These are phyloP conservation scores for Phaseolus lunatus DNA, from an alignment of 306 rosid genomes.

Conservation along the genomic window DNA sequence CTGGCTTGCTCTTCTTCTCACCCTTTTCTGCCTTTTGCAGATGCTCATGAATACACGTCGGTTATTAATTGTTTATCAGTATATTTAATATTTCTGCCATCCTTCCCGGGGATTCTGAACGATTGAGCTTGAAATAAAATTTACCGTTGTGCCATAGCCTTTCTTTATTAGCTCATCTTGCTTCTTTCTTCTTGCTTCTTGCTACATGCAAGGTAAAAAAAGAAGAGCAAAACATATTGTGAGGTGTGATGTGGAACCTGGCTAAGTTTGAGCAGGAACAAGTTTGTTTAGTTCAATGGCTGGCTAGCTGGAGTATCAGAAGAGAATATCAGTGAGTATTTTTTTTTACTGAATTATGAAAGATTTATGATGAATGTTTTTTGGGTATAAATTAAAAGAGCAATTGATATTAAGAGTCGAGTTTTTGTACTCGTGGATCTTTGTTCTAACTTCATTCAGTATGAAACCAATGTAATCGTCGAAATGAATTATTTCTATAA, in stretches of 20 bases:
- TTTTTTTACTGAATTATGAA: neutral
- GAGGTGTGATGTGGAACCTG: neutral
- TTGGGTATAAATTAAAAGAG: neutral
- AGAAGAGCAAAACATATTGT: neutral
- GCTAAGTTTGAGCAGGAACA: neutral
- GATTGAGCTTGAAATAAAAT: slow-evolving; percentile 52
- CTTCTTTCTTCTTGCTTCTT: slow-evolving; percentile 21
- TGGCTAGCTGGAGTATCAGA: neutral
- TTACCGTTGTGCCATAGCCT: slow-evolving; percentile 22
- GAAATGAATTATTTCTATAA: neutral
- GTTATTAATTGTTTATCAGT: slow-evolving; percentile 41
- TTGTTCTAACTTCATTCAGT: neutral
- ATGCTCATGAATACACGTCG: slow-evolving; percentile 25
- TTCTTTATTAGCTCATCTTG: slow-evolving; percentile 3
- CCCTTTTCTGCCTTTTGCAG: slow-evolving; percentile 21
- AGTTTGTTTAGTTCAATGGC: neutral
- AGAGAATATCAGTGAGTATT: neutral
- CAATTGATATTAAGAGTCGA: neutral
- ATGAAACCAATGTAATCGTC: neutral
- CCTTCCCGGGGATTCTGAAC: slow-evolving; percentile 49
- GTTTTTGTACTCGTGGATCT: neutral
- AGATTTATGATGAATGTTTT: neutral
- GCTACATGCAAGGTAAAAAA: neutral
- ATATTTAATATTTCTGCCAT: slow-evolving; percentile 47
- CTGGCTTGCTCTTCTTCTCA: slow-evolving; percentile 50